Evolutionary conservation across 2,329 filamentous ascomycete genomes (phyloP).

Genomic region (Aspergillus sp.): DNA sequence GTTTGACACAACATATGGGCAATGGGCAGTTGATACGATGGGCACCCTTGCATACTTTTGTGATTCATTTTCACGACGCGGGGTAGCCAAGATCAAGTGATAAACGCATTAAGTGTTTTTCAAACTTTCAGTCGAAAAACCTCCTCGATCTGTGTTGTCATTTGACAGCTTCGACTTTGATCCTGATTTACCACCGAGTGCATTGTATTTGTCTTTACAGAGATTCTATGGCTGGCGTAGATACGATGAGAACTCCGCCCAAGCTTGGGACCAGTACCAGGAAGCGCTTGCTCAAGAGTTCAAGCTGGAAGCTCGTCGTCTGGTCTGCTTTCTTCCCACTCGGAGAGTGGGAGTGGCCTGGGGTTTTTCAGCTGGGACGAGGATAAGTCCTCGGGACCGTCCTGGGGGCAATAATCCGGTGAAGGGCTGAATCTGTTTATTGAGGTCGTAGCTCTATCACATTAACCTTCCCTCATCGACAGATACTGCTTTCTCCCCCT

Average conservation of each 20-base stretch:
- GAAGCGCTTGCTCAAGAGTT: not conserved
- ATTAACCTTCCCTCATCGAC: too few relatives aligned
- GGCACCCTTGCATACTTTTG: not conserved
- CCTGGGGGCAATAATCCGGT: too few relatives aligned
- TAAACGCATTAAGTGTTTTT: not conserved
- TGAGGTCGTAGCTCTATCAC: too few relatives aligned
- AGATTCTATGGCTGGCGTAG: not conserved
- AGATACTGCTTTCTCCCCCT: too few relatives aligned
- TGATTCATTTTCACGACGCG: not conserved
- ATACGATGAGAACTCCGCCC: not conserved
- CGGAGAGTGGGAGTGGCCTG: too few relatives aligned
- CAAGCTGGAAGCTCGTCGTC: too few relatives aligned
- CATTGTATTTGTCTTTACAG: not conserved
- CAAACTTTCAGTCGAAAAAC: not conserved
- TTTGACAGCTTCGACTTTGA: not conserved
- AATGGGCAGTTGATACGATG: not conserved
- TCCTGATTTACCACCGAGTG: not conserved
- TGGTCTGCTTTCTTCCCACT: too few relatives aligned
- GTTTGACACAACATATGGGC: not conserved
- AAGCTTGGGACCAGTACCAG: not conserved
- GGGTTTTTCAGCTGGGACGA: too few relatives aligned
- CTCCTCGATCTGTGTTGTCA: too few relatives aligned
- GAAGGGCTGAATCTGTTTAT: too few relatives aligned
- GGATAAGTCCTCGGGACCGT: too few relatives aligned
- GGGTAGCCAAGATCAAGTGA: not conserved